Base-by-base conservation (phyloP, 768 basidiomycete genomes). In the Thelephora ganbajun region DNA sequence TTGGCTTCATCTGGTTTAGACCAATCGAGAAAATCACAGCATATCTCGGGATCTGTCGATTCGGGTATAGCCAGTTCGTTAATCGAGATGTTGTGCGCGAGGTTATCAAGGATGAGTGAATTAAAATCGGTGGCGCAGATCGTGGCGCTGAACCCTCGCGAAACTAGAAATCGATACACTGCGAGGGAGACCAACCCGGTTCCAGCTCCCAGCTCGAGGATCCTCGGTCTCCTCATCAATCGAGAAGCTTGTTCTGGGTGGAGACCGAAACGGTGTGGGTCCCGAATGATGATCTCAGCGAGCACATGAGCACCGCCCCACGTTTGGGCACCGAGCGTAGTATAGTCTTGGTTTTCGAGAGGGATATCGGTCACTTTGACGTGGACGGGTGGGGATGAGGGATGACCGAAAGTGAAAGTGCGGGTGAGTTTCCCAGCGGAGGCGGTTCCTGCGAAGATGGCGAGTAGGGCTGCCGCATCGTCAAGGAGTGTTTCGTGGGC, bases 231-330 rank as follows among this genome's bases (percentile, higher is more conserved):
- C 11, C 44, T 49, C 43, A 23, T 44, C 9, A 22, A 9, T 11
- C 30, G 35, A 22, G 37, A n/a, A 33, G 19, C 20, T 35, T 47
- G 16, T 36, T 16, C 6, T 18, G 22, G 30, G 18, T 6, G 23
- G 3, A 77, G 57, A 7, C 72, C 73, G 56, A 82, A 87, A 22
- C 52, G 52, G 2, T 53, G 57, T 0, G 87, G 83, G 26, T 68
- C 58, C 23, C 78, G 70, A 2, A 73, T 73, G 35, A 91, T 75
- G 63, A 79, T 72, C 57, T 87, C 82, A 0, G 87, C 76, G 48
- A 93, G 69, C 6, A 92, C 75, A 53, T 82, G 88, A 2, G 86
- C 82, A 9, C 82, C 77, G 3, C 87, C 88, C 90, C 89, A 93
- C 0, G 88, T 92, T 63, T 91, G 89, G 22, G 86, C 79, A 1